Evolutionary conservation across 768 basidiomycete species (phyloP).

Genomic region (Boletus tomentosulus): DNA sequence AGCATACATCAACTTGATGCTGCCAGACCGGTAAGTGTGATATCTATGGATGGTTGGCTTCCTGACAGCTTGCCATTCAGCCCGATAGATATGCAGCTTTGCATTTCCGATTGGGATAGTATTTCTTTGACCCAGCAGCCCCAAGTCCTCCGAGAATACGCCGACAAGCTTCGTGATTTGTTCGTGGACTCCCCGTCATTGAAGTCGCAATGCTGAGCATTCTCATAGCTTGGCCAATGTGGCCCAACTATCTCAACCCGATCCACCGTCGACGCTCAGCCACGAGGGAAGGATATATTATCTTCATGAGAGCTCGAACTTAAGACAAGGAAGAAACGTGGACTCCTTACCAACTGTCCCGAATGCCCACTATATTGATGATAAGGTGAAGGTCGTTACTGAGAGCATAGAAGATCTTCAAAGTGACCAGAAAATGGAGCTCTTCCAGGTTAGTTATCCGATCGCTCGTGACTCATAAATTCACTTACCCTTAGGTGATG

Average conservation of each 20-base stretch:
- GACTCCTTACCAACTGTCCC: conserved; percentile 7
- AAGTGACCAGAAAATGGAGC: conserved; percentile 44
- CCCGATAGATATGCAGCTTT: conserved; percentile 55
- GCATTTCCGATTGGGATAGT: conserved; percentile 32
- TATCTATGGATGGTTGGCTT: background rate
- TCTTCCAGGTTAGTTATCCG: conserved; percentile 48
- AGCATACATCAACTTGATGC: conserved; percentile 43
- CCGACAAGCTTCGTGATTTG: conserved; percentile 39
- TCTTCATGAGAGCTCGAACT: conserved; percentile 43
- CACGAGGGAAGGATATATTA: conserved; percentile 39
- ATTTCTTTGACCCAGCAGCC: conserved; percentile 37
- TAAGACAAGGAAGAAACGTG: conserved; percentile 41
- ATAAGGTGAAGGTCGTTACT: conserved; percentile 23
- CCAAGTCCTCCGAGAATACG: conserved; percentile 39
- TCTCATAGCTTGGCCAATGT: conserved; percentile 32
- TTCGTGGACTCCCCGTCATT: conserved; percentile 26
- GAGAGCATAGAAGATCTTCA: conserved; percentile 56
- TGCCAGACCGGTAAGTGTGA: conserved; percentile 50
- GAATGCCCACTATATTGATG: background rate
- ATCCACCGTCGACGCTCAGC: conserved; percentile 42
- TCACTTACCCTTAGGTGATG: conserved; percentile 36
- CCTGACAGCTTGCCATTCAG: conserved; percentile 29
- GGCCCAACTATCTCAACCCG: conserved; percentile 35
- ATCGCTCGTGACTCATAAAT: background rate
- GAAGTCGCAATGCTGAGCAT: conserved; percentile 3